phyloP scores from a whole-genome alignment of 192 early-diverging fungal genomes.

The Haplosporangium gracile region DNA sequence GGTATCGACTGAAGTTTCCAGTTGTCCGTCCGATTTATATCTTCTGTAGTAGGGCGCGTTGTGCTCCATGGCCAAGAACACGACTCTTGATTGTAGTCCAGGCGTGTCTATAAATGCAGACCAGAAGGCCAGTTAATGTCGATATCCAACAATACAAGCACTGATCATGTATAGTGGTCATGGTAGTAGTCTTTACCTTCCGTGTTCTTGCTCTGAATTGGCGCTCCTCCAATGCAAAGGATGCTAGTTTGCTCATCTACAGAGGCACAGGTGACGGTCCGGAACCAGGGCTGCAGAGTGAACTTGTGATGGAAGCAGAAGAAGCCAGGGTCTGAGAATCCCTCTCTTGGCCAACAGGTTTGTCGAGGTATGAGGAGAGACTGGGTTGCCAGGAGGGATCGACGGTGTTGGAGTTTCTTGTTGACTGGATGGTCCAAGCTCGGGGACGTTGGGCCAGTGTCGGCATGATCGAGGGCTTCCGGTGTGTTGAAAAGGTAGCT shows the following conservation, averaged over 20 bases:
- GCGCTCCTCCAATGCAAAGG: slow-evolving; percentile 61
- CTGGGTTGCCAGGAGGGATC: slow-evolving; percentile 40
- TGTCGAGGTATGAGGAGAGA: slow-evolving; percentile 33
- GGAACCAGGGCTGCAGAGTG: slow-evolving; percentile 59
- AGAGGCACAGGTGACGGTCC: slow-evolving; percentile 57
- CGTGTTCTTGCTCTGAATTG: slow-evolving; percentile 15
- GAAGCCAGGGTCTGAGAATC: slow-evolving; percentile 58
- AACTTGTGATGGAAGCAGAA: slow-evolving; percentile 65
- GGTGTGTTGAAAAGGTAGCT: slow-evolving; percentile 68
- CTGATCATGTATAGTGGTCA: background rate
- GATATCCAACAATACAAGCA: background rate
- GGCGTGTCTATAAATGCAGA: background rate
- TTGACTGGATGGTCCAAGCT: background rate
- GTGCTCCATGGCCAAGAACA: slow-evolving; percentile 21
- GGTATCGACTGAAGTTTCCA: slow-evolving; percentile 2
- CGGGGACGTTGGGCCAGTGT: slow-evolving; percentile 11
- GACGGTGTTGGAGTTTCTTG: slow-evolving; percentile 24
- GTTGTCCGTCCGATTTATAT: slow-evolving; percentile 12
- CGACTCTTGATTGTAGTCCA: background rate
- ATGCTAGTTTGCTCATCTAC: slow-evolving; percentile 56
- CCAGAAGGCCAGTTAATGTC: background rate
- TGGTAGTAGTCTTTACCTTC: background rate
- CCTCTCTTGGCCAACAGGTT: slow-evolving; percentile 59
- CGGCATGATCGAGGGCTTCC: slow-evolving; percentile 28
- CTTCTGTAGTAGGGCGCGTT: slow-evolving; percentile 30